phyloP scores from a whole-genome alignment of 495 filamentous ascomycete genomes.

The Xylaria longipes region DNA sequence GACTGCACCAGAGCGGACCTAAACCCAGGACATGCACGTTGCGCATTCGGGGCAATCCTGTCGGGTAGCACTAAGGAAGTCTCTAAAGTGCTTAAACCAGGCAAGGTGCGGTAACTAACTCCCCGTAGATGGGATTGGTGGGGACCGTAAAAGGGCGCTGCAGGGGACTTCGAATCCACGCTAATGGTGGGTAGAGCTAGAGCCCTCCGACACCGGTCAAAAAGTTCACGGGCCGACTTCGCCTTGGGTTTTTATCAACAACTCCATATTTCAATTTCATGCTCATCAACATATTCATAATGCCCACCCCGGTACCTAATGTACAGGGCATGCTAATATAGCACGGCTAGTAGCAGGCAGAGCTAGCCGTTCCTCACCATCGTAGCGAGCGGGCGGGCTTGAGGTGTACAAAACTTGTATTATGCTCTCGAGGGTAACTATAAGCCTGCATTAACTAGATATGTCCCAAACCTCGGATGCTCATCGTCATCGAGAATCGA shows the following conservation, averaged over 20 bases:
- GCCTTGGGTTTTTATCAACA: conserved; percentile 9
- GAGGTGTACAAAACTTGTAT: conserved; percentile 3
- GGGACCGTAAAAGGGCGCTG: not conserved
- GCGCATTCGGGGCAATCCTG: not conserved
- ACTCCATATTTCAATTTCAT: conserved; percentile 21
- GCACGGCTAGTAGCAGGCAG: not conserved
- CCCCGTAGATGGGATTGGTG: not conserved
- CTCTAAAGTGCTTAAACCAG: too few species aligned
- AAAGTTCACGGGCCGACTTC: conserved; percentile 39
- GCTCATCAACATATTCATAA: conserved; percentile 23
- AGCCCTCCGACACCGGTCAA: conserved; percentile 54
- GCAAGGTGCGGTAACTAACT: conserved; percentile 4
- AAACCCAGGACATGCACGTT: conserved; percentile 1
- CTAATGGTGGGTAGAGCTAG: not conserved
- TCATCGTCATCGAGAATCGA: not conserved
- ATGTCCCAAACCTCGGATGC: conserved; percentile 2
- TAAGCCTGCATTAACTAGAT: not conserved
- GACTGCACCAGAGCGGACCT: not conserved
- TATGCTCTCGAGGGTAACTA: not conserved
- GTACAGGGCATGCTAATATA: not conserved
- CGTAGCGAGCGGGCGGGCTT: not conserved
- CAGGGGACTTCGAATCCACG: not conserved
- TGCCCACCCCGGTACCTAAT: not conserved
- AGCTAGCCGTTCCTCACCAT: not conserved
- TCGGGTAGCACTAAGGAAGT: too few species aligned